Evolutionary conservation across 2,329 filamentous ascomycete species (phyloP), one percentile per base, ranked within the genome.

Genomic region (Chalara sp.): DNA sequence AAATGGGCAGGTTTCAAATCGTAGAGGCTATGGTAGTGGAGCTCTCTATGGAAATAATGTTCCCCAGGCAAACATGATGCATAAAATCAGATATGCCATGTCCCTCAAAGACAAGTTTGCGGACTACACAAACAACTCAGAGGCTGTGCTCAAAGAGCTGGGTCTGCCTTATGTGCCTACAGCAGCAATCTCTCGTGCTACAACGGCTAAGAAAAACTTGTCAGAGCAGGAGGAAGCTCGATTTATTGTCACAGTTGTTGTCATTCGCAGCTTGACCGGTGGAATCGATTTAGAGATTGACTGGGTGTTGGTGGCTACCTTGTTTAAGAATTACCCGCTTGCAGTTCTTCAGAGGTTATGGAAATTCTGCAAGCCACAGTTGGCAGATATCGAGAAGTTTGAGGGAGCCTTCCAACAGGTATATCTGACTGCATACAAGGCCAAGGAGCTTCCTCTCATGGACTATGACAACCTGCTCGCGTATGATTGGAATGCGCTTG

Each of bases 401-500:
- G 81, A 79, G 5, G 70, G 74, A 5, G 77, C 80, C 45, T 88
- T 92, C 56, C 82, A 86, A 58, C 71, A 78, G 12, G 74, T 72
- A 6, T 88, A 87, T 58, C 68, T 89, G 5, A 67, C 73, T 44
- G 86, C 86, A 0, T 89, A 89, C 57, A 78, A 83, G 56, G 73
- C 72, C 1, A 76, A 76, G 6, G 75, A 84, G 54, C 57, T 91
- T 1, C 76, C 81, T 1, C 65, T 72, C 2, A 72, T 91, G 21
- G 72, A 89, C 63, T 87, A 79, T 56, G 74, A 86, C 47, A 69
- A 85, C 44, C 73, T 82, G 0, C 65, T 76, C 39, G 74, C 76
- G 1, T 89, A 88, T 53, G 83, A 91, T 61, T 90, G 87, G 86
- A 68, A 72, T 7, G 67, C 65, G 5, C 66, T 91, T 5, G 76